Evolutionary conservation across 2,329 filamentous ascomycete genomes (phyloP), one percentile per base, ranked within the genome.

Genomic region (Claviceps humidiphila): DNA sequence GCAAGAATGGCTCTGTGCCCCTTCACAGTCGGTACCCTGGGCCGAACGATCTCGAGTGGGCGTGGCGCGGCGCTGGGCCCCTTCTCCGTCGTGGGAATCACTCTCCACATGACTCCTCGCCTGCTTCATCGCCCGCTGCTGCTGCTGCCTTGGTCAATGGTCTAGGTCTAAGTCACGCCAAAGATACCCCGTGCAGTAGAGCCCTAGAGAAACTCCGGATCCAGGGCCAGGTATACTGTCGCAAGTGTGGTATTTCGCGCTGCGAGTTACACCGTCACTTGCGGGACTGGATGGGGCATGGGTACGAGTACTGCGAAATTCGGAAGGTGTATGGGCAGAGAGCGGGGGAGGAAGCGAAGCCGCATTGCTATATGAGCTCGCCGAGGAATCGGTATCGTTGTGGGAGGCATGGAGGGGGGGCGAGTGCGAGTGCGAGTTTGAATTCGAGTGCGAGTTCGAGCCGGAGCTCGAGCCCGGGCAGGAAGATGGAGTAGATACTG

Each of bases 201-300:
- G 63, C 65, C 30, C 69, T 77, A 39, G 71, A 73, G 6, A 66
- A 67, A 61, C 66, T 80, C 58, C 73, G 76, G 24, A 71, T 78
- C 48, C 74, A 73, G 52, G 80, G 78, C 22, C 78, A 81, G 60
- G 76, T 80, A 5, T 77, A 80, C 63, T 84, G 80, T 64, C 72
- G 75, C 53, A 81, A 82, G 63, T 84, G 80, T 56, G 78, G 77
- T 48, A 74, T 77, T 54, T 74, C 71, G 42, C 73, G 80, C 39
- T 84, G 80, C 64, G 78, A 82, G 68, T 71, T 84, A 53, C 78
- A 82, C 66, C 75, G 77, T 57, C 80, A 84, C 61, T 73, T 84
- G 58, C 71, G 72, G 59, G 71, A 71, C 42, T 83, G 79, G 77
- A 76, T 82, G 72, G 76, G 76, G 51, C 66, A 70, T 41, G 69